A percentile compares a stretch with the other conserved stretches of the same genome.
phyloP scores from a whole-genome alignment of 371 early-diverging fungal genomes.

The Caulochytrium protostelioides region DNA sequence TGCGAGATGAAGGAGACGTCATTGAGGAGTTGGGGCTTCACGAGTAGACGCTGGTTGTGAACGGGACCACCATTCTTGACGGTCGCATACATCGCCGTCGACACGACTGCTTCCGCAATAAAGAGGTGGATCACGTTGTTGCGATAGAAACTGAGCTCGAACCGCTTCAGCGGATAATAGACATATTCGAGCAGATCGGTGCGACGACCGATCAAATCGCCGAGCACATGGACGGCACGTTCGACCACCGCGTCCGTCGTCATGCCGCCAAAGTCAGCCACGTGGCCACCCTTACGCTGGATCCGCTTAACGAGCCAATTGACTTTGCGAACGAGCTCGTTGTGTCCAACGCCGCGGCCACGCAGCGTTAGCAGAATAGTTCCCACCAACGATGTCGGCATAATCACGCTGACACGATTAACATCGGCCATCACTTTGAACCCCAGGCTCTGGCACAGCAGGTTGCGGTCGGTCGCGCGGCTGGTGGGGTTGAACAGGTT shows the following conservation, averaged over 20 bases:
- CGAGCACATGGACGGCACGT: constrained; percentile 40
- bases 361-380: constrained; percentile 60
- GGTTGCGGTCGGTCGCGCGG: constrained; percentile 5
- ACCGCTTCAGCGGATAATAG: constrained; percentile 66
- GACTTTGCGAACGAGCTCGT: constrained; percentile 58
- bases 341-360: constrained; percentile 62
- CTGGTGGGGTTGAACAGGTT: constrained; percentile 2
- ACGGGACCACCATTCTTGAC: constrained; percentile 42
- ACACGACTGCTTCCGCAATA: constrained; percentile 56
- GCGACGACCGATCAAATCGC: constrained; percentile 51
- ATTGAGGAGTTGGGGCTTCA: constrained; percentile 26
- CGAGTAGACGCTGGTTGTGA: constrained; percentile 10
- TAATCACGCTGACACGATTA: constrained; percentile 34
- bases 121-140: constrained; percentile 73
- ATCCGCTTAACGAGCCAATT: constrained; percentile 53
- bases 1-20: constrained; percentile 57
- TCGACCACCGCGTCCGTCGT: constrained; percentile 15
- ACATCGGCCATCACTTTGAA: constrained; percentile 17
- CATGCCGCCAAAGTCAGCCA: constrained; percentile 58
- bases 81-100: constrained; percentile 53
- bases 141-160: constrained; percentile 63
- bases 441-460: constrained; percentile 16
- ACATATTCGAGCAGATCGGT: constrained; percentile 61
- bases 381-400: constrained; percentile 67
- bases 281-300: constrained; percentile 47